Percentiles rank a stretch among this genome's conserved stretches.
phyloP scores from a whole-genome alignment of 768 basidiomycete genomes.

The Boletus rubroflammeus region DNA sequence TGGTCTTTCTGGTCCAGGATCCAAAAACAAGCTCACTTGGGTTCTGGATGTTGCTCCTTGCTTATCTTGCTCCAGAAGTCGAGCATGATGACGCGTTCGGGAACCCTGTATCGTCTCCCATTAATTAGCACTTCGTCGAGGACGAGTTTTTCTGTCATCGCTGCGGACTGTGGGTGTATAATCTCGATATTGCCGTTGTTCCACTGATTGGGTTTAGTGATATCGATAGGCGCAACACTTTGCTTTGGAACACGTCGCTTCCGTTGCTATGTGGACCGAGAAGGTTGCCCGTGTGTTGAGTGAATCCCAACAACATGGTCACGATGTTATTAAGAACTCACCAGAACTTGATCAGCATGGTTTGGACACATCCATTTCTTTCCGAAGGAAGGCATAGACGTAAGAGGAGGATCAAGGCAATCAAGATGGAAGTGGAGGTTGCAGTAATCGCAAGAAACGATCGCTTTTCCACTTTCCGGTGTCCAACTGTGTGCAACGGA shows the following conservation, averaged over 20 bases:
- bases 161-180: conserved; percentile 59
- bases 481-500: conserved; percentile 35
- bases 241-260: conserved; percentile 80
- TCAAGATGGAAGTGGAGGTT: conserved; percentile 95
- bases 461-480: conserved; percentile 62
- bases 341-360: conserved; percentile 83
- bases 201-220: conserved; percentile 65
- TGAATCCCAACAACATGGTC: not conserved
- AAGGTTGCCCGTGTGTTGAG: conserved; percentile 1
- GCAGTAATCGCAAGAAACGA: conserved; percentile 95
- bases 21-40: conserved; percentile 37
- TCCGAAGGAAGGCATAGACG: conserved; percentile 77
- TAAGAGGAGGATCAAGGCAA: conserved; percentile 88
- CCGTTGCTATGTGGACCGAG: conserved; percentile 49
- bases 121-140: conserved; percentile 86
- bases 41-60: conserved; percentile 38
- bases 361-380: conserved; percentile 99
- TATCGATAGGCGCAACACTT: conserved; percentile 62
- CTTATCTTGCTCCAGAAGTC: conserved; percentile 93
- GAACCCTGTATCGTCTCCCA: conserved; percentile 87
- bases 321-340: conserved; percentile 39
- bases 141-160: conserved; percentile 45
- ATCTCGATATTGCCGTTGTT: conserved; percentile 95
- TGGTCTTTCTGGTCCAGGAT: not conserved
- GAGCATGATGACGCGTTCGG: conserved; percentile 85